Evolutionary conservation across 2,329 filamentous ascomycete species (phyloP).

Genomic region (Penicillium sp.): DNA sequence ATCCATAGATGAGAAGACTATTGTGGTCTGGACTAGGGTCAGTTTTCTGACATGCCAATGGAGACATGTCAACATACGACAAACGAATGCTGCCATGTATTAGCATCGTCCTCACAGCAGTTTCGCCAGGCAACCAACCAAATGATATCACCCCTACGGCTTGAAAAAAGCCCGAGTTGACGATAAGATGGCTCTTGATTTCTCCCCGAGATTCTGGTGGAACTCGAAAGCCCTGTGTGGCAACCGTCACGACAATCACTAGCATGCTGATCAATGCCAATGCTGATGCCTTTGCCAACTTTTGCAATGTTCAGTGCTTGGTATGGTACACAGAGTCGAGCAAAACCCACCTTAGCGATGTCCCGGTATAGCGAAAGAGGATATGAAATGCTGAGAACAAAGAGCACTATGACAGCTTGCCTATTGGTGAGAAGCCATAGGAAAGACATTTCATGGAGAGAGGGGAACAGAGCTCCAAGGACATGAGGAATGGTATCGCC

Average conservation of each 20-base stretch:
- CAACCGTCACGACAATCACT: slow-evolving; percentile 79
- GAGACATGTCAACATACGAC: slow-evolving; percentile 45
- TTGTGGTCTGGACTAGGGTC: slow-evolving; percentile 64
- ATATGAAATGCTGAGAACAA: slow-evolving; percentile 78
- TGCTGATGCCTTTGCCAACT: slow-evolving; percentile 94
- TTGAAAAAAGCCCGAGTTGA: slow-evolving; percentile 86
- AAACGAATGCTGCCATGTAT: slow-evolving; percentile 55
- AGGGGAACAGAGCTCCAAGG: slow-evolving; percentile 72
- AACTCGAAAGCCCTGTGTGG: slow-evolving; percentile 73
- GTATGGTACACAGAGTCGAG: slow-evolving; percentile 4
- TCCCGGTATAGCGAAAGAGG: slow-evolving; percentile 91
- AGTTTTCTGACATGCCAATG: slow-evolving; percentile 9
- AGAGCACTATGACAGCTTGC: slow-evolving; percentile 77
- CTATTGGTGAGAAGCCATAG: slow-evolving; percentile 77
- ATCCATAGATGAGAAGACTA: slow-evolving; percentile 94
- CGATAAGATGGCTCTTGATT: slow-evolving; percentile 63
- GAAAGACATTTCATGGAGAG: slow-evolving; percentile 64
- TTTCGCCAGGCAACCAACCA: slow-evolving; percentile 49
- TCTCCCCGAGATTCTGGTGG: slow-evolving; percentile 66
- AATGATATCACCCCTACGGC: slow-evolving; percentile 98
- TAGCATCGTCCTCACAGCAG: slow-evolving; percentile 24
- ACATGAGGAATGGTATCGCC: slow-evolving; percentile 95
- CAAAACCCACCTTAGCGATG: slow-evolving; percentile 73
- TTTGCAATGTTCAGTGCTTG: slow-evolving; percentile 27
- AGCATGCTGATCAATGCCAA: slow-evolving; percentile 89